A percentile compares a stretch with the other conserved stretches of the same genome.
Evolutionary conservation across 2,329 filamentous ascomycete genomes (phyloP).

Genomic region (Claviceps capensis): DNA sequence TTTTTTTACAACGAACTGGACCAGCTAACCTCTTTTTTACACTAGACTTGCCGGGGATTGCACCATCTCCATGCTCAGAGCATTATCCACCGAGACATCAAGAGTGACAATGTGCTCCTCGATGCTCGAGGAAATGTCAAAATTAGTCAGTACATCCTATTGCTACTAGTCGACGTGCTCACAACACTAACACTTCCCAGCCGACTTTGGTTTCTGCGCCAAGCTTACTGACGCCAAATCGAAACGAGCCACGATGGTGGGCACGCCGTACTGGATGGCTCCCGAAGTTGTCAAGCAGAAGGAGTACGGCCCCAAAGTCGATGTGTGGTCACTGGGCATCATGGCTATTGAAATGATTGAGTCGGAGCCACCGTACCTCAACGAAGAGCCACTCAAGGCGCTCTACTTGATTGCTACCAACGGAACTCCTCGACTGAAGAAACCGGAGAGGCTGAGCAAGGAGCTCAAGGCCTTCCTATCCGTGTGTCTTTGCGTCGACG

Average conservation of each 20-base stretch:
- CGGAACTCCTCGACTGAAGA: slow-evolving; percentile 91
- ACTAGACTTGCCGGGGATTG: slow-evolving; percentile 83
- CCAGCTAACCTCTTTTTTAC: not conserved
- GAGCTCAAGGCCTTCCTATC: slow-evolving; percentile 95
- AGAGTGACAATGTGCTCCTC: slow-evolving; percentile 94
- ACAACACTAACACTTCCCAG: slow-evolving; percentile 34
- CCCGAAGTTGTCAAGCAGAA: slow-evolving; percentile 99
- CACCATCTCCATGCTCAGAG: slow-evolving; percentile 90
- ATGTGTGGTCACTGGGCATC: slow-evolving; percentile 97
- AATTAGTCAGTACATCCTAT: slow-evolving; percentile 55
- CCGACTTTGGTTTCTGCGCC: slow-evolving; percentile 97
- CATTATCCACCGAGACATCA: slow-evolving; percentile 98
- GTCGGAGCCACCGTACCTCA: slow-evolving; percentile 92
- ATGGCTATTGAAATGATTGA: slow-evolving; percentile 99
- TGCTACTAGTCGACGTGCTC: not conserved
- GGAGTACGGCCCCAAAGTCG: slow-evolving; percentile 95
- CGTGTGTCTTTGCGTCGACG: slow-evolving; percentile 91
- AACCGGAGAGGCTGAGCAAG: slow-evolving; percentile 94
- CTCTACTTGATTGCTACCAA: slow-evolving; percentile 97
- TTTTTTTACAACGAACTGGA: not conserved
- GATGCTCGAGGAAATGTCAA: slow-evolving; percentile 94
- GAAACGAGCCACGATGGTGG: slow-evolving; percentile 98
- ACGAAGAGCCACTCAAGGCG: slow-evolving; percentile 94
- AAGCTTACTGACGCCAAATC: slow-evolving; percentile 94
- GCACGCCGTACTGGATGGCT: slow-evolving; percentile 99